Percentiles rank a stretch among this genome's conserved stretches.
These are phyloP conservation scores for Stagonosporopsis tanaceti DNA, from an alignment of 2,329 filamentous ascomycete genomes.

Conservation along the genomic window DNA sequence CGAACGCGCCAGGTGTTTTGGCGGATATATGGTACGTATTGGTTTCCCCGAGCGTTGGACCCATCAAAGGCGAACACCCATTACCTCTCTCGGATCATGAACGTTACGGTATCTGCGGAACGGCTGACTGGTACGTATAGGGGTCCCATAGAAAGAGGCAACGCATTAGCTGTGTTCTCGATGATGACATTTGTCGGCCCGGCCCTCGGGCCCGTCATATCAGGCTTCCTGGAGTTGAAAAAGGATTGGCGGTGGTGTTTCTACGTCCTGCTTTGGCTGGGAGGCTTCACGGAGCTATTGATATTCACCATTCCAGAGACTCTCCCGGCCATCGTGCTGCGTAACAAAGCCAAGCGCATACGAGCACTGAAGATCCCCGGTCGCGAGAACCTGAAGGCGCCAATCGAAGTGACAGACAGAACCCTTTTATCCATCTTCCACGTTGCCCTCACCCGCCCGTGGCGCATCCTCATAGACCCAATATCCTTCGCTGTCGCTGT, in stretches of 20 bases:
- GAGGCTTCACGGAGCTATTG: slow-evolving; percentile 6
- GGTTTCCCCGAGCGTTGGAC: no score
- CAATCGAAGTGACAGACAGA: slow-evolving; percentile 57
- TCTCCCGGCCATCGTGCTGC: slow-evolving; percentile 4
- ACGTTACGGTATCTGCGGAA: no score
- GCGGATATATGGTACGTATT: slow-evolving; percentile 57
- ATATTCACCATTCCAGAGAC: slow-evolving; percentile 17
- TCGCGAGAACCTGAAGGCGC: slow-evolving; percentile 59
- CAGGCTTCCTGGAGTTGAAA: slow-evolving; percentile 65
- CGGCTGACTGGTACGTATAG: no score
- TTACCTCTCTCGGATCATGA: no score
- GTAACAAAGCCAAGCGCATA: slow-evolving; percentile 53
- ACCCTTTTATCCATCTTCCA: slow-evolving; percentile 58
- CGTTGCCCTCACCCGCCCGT: slow-evolving; percentile 62
- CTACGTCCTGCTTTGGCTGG: slow-evolving; percentile 16
- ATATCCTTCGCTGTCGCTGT: slow-evolving; percentile 62
- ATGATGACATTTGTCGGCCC: slow-evolving; percentile 64
- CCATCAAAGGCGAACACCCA: no score
- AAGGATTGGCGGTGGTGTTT: slow-evolving; percentile 48
- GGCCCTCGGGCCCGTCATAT: slow-evolving; percentile 62
- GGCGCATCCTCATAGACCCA: slow-evolving; percentile 63
- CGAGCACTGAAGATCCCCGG: slow-evolving; percentile 58
- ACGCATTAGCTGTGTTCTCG: slow-evolving; percentile 63
- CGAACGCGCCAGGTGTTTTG: slow-evolving; percentile 58
- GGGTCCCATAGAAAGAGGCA: slow-evolving; percentile 61